phyloP scores from a whole-genome alignment of 164 flowering plant genomes.

The Magnolia changhungtana region DNA sequence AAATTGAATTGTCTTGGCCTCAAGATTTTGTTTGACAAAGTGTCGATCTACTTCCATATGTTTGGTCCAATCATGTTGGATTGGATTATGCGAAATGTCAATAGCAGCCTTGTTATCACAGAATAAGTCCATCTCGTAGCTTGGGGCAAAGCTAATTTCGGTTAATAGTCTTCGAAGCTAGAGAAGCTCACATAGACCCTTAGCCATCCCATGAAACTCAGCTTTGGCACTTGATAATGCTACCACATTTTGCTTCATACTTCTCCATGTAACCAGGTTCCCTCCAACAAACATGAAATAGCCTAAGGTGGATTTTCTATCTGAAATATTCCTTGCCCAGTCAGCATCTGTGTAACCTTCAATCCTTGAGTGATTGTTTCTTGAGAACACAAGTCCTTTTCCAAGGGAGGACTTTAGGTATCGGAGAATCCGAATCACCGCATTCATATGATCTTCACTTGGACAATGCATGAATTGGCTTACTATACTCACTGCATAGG shows the following conservation, averaged over 20 bases:
- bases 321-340: not conserved
- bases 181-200: too few species aligned
- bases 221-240: too few species aligned
- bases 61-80: slow-evolving; percentile 10
- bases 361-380: not conserved
- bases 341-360: not conserved
- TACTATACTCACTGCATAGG: not conserved
- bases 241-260: too few species aligned
- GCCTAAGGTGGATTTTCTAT: too few species aligned
- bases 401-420: not conserved
- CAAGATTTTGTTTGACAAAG: not conserved
- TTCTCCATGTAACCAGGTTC: too few species aligned
- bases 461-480: slow-evolving; percentile 1
- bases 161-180: too few species aligned
- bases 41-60: slow-evolving; percentile 4
- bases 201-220: too few species aligned
- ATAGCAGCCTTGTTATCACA: slow-evolving; percentile 10
- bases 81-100: slow-evolving; percentile 5
- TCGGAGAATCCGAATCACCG: not conserved
- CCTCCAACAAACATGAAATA: too few species aligned
- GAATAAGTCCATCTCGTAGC: too few species aligned
- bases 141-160: too few species aligned
- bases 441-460: slow-evolving; percentile 1
- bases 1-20: too few species aligned
- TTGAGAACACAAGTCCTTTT: not conserved